Base-by-base conservation (phyloP, 768 basidiomycete species). In the Rickenella mellea region DNA sequence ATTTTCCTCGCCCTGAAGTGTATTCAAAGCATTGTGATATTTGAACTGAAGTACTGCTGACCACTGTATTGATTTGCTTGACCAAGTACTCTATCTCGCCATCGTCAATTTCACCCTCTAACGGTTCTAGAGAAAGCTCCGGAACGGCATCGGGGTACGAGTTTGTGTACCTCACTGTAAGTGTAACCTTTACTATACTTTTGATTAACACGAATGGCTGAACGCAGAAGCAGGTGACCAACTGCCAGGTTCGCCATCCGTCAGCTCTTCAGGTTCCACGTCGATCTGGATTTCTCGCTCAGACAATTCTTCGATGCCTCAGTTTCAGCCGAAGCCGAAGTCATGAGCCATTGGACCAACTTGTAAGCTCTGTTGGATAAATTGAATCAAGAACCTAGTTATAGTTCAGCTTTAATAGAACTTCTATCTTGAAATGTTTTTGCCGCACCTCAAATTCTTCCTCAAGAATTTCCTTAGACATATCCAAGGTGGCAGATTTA, bases 371-470 rank as follows among this genome's bases (percentile, higher is more conserved):
- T 50, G 88, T 83, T 4, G 94, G 90, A 61, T 94, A 98, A 60
- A 98, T 98, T 2, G 90, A 83, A 65, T 94, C 91, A 51, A 97
- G 74, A 21, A 96, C 91, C 85, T 94, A 54, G n/a, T 15, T 24
- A 44, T 46, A 39, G 19, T 25, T 40, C 41, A 47, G 47, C 41
- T 50, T 39, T 12, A 25, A 48, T 27, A 46, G 28, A 30, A 25
- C 14, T 37, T 48, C 24, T 41, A 11, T 20, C 29, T 30, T 42
- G 38, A 35, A 32, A 22, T 37, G 29, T 29, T 36, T 26, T 21
- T 30, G 6, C 46, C 51, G 25, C 54, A 93, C 91, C 79, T 97
- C 91, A 48, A 92, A 79, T 62, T 97, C 92, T 65, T 97, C 92
- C 42, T 78, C 68, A 41, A 96, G 68, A 27, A 77, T 68, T 46